Base-by-base conservation (phyloP, 345 rosid genomes). In the Triadica sebifera region DNA sequence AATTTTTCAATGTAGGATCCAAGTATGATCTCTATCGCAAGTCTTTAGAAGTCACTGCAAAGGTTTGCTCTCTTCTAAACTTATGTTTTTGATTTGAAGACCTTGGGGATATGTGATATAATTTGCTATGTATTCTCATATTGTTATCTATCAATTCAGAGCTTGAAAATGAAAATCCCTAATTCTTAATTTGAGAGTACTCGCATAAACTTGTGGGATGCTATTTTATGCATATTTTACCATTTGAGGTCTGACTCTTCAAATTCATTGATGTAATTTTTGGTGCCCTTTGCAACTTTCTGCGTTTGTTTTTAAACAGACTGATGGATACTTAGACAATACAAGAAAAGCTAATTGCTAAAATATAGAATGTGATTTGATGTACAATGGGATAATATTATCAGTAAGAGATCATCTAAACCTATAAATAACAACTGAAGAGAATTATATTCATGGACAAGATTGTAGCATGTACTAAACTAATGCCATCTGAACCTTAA, bases 1-100 rank as follows among this genome's bases (percentile, higher is more conserved):
- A 69, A 57, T 57, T 39, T 68, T 12, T 19, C 5, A 22, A 60
- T 75, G 69, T 46, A 79, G 82, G 82, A 71, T 34, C 73, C 82
- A 0, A 55, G 17, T 37, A 79, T 29, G 79, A 69, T 58, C 72
- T 75, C 11, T 79, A 79, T 34, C 70, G 37, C 65, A 75, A 79
- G 65, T 75, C 79, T 22, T 52, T 79, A 59, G 75, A 75, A 71
- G 73, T 65, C 62, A 59, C 39, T n/a, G 22, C 58, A 6, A 79
- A 75, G 82, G 82, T 79, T 65, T 67, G 73, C 67, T 47, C 12
- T 12, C 62, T 37, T 34, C 29, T 19, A 41, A 22, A 29, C 39
- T 9, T 20, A 22, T 22, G 37, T 22, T 58, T 12, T 22, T 10
- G 8, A 9, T 55, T 43, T 63, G 49, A 69, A 9, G 24, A 53